phyloP scores from a whole-genome alignment of 129 eudicot genomes.

The Daucus carota region DH1_v3.0 NC_030381.2:42482501-42483000 shows the following conservation, averaged over 20 bases:
- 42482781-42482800: conserved; percentile 61
- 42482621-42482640: background rate
- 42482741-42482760: conserved; percentile 60
- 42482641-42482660: background rate
- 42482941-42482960: conserved; percentile 79
- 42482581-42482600: background rate
- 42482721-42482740: background rate
- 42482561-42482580: background rate
- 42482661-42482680: background rate
- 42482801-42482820: conserved; percentile 83
- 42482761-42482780: conserved; percentile 70
- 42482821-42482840: conserved; percentile 73
- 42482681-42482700: background rate
- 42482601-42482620: background rate
- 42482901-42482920: conserved; percentile 37
- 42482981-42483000: conserved; percentile 73
- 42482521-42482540: background rate
- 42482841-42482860: background rate
- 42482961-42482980: conserved; percentile 69
- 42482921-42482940: conserved; percentile 63
- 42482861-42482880: background rate
- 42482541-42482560: background rate
- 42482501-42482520: background rate
- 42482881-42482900: background rate
- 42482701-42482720: background rate